These are phyloP conservation scores for Hyphodiscus sp. DNA, from an alignment of 2,329 filamentous ascomycete species.

Conservation along the genomic window DNA sequence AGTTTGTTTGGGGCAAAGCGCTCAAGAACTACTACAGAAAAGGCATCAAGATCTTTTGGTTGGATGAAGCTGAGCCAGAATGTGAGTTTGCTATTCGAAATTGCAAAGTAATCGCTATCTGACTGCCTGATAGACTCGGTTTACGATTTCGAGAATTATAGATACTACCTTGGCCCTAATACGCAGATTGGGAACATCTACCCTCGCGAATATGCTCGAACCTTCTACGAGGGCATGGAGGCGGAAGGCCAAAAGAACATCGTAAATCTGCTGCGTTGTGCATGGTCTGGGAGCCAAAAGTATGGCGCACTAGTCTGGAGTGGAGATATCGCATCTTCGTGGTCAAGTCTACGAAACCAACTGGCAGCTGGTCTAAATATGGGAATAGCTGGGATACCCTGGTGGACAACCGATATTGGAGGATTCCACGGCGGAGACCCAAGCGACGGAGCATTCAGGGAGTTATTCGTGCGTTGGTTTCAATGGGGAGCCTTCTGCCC, in stretches of 20 bases:
- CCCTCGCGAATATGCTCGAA: conserved; percentile 49
- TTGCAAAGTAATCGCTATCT: background rate
- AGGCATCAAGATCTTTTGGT: conserved; percentile 60
- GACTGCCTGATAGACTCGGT: conserved; percentile 56
- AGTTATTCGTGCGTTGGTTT: conserved; percentile 62
- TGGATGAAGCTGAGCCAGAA: conserved; percentile 49
- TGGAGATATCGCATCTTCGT: conserved; percentile 60
- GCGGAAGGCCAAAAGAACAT: conserved; percentile 47
- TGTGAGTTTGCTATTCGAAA: background rate
- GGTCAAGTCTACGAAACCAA: conserved; percentile 53
- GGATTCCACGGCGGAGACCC: conserved; percentile 63
- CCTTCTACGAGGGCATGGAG: conserved; percentile 53
- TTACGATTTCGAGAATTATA: conserved; percentile 63
- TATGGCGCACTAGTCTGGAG: conserved; percentile 62
- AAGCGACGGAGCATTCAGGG: conserved; percentile 47
- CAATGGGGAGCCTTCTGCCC: conserved; percentile 63
- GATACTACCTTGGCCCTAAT: conserved; percentile 50
- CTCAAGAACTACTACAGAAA: conserved; percentile 51
- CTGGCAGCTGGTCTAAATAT: conserved; percentile 59
- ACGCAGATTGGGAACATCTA: conserved; percentile 54
- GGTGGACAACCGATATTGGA: conserved; percentile 68
- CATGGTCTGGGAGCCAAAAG: conserved; percentile 54
- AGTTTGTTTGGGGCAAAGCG: conserved; percentile 53
- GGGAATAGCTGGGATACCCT: conserved; percentile 56
- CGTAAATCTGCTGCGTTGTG: conserved; percentile 52